Evolutionary conservation across 805 yeast genomes (phyloP).

Genomic region (Naumovozyma dairenensis): DNA sequence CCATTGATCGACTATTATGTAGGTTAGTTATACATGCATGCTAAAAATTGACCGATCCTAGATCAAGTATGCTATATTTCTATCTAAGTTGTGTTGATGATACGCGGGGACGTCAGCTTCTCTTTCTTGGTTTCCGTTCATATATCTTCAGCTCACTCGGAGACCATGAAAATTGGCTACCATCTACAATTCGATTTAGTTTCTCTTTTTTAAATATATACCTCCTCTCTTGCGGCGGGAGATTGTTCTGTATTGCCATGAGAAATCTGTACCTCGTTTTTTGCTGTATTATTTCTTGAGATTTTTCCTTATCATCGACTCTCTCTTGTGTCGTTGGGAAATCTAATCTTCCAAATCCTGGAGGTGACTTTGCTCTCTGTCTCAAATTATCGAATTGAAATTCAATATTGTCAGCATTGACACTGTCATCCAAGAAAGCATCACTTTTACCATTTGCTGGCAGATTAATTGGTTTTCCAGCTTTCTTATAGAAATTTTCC

Average conservation of each 20-base stretch:
- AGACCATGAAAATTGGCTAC: slow-evolving; percentile 27
- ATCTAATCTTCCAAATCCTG: slow-evolving; percentile 50
- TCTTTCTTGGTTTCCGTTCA: slow-evolving; percentile 8
- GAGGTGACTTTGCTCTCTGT: slow-evolving; percentile 39
- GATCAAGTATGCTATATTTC: not conserved
- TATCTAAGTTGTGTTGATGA: not conserved
- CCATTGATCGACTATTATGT: no score
- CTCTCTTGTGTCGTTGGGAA: slow-evolving; percentile 50
- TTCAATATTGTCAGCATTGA: slow-evolving; percentile 11
- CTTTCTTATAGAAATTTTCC: slow-evolving; percentile 14
- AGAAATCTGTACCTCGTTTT: slow-evolving; percentile 37
- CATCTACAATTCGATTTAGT: slow-evolving; percentile 31
- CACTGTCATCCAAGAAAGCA: not conserved
- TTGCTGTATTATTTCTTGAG: slow-evolving; percentile 27
- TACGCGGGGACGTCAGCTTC: not conserved
- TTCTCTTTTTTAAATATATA: slow-evolving; percentile 38
- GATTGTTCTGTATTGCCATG: slow-evolving; percentile 32
- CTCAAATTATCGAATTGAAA: slow-evolving; percentile 23
- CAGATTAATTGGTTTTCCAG: slow-evolving; percentile 11
- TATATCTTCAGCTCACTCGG: slow-evolving; percentile 16
- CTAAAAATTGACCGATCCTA: not conserved
- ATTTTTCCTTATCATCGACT: slow-evolving; percentile 29
- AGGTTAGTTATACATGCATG: no score
- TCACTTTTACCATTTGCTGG: not conserved
- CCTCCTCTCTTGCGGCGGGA: slow-evolving; percentile 26